phyloP scores from a whole-genome alignment of 805 yeast species.

The Suhomyces pyralidae region DNA sequence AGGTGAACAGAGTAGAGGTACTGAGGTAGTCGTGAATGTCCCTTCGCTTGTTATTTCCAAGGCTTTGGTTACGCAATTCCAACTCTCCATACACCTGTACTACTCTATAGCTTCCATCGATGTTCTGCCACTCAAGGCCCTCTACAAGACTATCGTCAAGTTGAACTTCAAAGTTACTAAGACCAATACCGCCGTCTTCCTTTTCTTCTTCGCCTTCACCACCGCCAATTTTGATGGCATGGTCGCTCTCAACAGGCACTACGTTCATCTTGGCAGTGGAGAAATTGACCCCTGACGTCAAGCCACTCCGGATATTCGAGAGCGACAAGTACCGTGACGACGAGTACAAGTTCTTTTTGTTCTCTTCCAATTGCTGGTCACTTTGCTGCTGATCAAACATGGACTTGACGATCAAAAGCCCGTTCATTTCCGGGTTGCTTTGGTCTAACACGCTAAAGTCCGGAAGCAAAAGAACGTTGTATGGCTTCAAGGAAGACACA shows the following conservation, averaged over 20 bases:
- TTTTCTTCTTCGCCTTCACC: conserved; percentile 46
- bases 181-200: conserved; percentile 32
- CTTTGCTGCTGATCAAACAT: conserved; percentile 31
- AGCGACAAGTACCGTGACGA: conserved; percentile 30
- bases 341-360: conserved; percentile 15
- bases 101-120: conserved; percentile 75
- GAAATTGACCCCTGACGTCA: conserved; percentile 13
- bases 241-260: conserved; percentile 34
- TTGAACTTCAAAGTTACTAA: conserved; percentile 53
- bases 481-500: conserved; percentile 75
- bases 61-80: conserved; percentile 26
- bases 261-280: conserved; percentile 26
- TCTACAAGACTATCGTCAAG: conserved; percentile 62
- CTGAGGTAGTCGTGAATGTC: conserved; percentile 26
- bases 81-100: conserved; percentile 79
- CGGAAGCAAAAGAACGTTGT: conserved; percentile 58
- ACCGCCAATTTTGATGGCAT: conserved; percentile 43
- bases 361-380: conserved; percentile 21
- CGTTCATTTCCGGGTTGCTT: conserved; percentile 22
- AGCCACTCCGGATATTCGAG: conserved; percentile 28
- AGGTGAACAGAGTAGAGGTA: conserved; percentile 29
- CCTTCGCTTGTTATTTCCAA: conserved; percentile 16
- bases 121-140: conserved; percentile 76
- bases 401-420: conserved; percentile 23
- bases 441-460: conserved; percentile 32